Conservation (phyloP, 352 stramenopile genomes). For the Pythium phragmiticola region DNA sequence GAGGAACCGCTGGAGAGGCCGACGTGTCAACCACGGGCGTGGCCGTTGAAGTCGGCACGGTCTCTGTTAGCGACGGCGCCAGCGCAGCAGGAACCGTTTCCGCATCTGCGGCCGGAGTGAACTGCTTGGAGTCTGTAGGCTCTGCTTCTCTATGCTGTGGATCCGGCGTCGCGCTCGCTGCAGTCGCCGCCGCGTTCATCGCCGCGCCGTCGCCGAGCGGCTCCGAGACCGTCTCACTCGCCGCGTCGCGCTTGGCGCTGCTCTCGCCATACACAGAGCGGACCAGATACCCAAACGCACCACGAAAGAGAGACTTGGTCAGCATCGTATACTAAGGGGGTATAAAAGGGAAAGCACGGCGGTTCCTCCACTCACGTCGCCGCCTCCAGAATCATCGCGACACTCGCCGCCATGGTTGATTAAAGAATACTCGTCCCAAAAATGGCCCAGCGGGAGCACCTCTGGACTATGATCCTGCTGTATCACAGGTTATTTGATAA, state of each 20-base stretch:
- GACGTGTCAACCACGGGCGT: constrained; percentile 3
- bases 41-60: not conserved
- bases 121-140: not conserved
- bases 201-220: not conserved
- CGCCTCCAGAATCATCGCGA: constrained; percentile 26
- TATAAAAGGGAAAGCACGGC: not conserved
- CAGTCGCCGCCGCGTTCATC: not conserved
- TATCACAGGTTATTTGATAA: not conserved
- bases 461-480: not conserved
- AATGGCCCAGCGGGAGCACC: not conserved
- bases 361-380: not conserved
- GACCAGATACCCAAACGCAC: not conserved
- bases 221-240: not conserved
- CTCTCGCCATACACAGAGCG: not conserved
- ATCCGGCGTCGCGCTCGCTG: not conserved
- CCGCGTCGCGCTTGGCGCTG: not conserved
- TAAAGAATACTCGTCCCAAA: constrained; percentile 2
- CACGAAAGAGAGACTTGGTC: not conserved
- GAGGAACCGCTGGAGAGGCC: not conserved
- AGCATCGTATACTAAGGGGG: not conserved
- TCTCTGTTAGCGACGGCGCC: not conserved
- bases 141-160: not conserved
- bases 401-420: constrained; percentile 33
- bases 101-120: not conserved
- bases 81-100: not conserved